Conservation (phyloP, 345 rosid genomes). For the Combretum micranthum region DNA sequence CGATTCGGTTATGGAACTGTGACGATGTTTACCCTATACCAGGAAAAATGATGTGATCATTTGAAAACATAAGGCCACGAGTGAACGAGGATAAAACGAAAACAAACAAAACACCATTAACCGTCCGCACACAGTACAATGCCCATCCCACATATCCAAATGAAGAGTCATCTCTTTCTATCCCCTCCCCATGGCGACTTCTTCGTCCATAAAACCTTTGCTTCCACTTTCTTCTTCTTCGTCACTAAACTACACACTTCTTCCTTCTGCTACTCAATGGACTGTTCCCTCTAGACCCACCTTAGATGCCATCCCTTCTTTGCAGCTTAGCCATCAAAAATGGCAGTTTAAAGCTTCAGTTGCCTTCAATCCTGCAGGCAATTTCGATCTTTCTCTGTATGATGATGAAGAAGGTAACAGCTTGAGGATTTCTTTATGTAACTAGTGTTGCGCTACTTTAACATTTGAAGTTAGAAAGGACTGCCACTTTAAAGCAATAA, state of each 20-base stretch:
- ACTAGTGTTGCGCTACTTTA: not conserved
- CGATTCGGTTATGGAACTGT: too few species aligned
- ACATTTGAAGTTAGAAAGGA: not conserved
- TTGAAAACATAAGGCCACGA: conserved; percentile 12
- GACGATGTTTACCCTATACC: too few species aligned
- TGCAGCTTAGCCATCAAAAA: conserved; percentile 11
- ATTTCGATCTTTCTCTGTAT: conserved; percentile 57
- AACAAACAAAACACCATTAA: conserved; percentile 1
- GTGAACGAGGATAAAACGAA: conserved; percentile 1
- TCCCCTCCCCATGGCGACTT: conserved; percentile 17
- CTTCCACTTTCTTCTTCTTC: conserved; percentile 24
- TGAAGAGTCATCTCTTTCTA: not conserved
- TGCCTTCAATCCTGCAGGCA: conserved; percentile 82
- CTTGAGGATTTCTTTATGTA: not conserved
- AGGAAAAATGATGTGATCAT: too few species aligned
- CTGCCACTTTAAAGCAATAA: too few species aligned
- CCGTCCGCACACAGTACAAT: not conserved
- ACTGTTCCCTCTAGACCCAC: conserved; percentile 25
- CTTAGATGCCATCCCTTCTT: conserved; percentile 11
- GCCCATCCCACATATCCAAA: not conserved
- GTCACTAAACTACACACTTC: conserved; percentile 7
- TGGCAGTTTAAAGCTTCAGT: conserved; percentile 43
- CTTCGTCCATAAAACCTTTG: conserved; percentile 24
- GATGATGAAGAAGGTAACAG: conserved; percentile 42
- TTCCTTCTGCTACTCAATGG: conserved; percentile 19